Percentiles rank a stretch among this genome's conserved stretches.
These are phyloP conservation scores for Suillus sp. DNA, from an alignment of 768 basidiomycete genomes.

Conservation along the genomic window DNA sequence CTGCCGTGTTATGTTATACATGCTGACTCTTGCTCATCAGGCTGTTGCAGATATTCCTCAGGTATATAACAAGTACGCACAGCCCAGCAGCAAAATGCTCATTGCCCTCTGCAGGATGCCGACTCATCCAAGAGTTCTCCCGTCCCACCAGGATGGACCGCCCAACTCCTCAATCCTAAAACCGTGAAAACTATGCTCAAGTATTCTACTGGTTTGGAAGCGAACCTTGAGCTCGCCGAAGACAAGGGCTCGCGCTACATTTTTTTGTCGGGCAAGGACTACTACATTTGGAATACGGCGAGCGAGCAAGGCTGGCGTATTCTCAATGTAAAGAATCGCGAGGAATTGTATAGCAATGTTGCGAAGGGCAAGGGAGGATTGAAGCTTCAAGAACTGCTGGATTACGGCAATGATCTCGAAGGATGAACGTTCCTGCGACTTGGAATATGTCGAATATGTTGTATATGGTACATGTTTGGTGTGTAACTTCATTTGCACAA, in stretches of 20 bases:
- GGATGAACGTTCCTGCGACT: not conserved
- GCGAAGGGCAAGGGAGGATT: not conserved
- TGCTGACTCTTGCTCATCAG: not conserved
- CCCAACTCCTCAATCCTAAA: not conserved
- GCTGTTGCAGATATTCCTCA: not conserved
- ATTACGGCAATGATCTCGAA: not conserved
- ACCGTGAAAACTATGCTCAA: not conserved
- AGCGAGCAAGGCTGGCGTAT: not conserved
- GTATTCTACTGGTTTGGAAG: not conserved
- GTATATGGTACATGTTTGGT: not conserved
- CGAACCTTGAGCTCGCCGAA: not conserved
- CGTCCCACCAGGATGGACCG: not conserved
- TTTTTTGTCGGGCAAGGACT: not conserved
- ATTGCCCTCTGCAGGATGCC: not conserved
- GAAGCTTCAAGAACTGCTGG: not conserved
- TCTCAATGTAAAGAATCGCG: not conserved
- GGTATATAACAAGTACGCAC: not conserved
- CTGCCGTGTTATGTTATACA: not conserved
- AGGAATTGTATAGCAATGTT: not conserved
- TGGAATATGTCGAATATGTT: too few relatives aligned
- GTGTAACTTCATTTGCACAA: not conserved
- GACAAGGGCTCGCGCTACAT: not conserved
- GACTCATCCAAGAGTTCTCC: not conserved
- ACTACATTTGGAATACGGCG: not conserved
- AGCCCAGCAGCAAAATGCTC: not conserved